Percentiles rank a stretch among this genome's conserved stretches.
phyloP scores from a whole-genome alignment of 2,329 filamentous ascomycete species.

The Phialemonium atrogriseum region DNA sequence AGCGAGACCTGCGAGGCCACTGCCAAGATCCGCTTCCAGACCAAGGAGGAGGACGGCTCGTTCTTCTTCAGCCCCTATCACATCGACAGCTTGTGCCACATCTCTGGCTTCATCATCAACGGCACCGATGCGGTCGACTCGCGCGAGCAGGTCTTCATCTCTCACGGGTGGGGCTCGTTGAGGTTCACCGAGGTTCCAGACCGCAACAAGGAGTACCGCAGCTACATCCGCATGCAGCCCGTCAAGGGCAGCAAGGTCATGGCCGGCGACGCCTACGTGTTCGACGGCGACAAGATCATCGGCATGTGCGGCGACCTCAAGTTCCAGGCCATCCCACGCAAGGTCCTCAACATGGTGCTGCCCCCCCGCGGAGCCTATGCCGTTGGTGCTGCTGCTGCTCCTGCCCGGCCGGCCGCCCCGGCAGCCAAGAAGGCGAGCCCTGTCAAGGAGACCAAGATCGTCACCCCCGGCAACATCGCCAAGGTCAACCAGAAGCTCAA shows the following conservation, averaged over 20 bases:
- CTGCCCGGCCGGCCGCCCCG: slow-evolving; percentile 24
- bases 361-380: slow-evolving; percentile 45
- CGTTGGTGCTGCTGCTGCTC: slow-evolving; percentile 25
- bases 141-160: slow-evolving; percentile 47
- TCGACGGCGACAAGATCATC: slow-evolving; percentile 41
- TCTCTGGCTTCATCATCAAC: slow-evolving; percentile 55
- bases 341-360: slow-evolving; percentile 57
- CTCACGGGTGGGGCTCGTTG: slow-evolving; percentile 50
- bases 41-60: slow-evolving; percentile 35
- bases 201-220: slow-evolving; percentile 39
- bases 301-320: slow-evolving; percentile 47
- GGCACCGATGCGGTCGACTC: slow-evolving; percentile 47
- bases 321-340: slow-evolving; percentile 60
- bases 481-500: slow-evolving; percentile 43
- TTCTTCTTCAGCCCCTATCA: slow-evolving; percentile 51
- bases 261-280: slow-evolving; percentile 45
- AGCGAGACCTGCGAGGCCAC: slow-evolving; percentile 35
- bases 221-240: slow-evolving; percentile 51
- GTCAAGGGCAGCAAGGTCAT: slow-evolving; percentile 42
- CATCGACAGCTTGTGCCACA: slow-evolving; percentile 51
- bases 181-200: slow-evolving; percentile 39
- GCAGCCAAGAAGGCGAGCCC: slow-evolving; percentile 20
- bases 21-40: slow-evolving; percentile 36
- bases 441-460: slow-evolving; percentile 26
- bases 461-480: slow-evolving; percentile 36